These are phyloP conservation scores for Trichoderma reesei DNA, from an alignment of 495 filamentous ascomycete species.

Conservation along the genomic window DNA sequence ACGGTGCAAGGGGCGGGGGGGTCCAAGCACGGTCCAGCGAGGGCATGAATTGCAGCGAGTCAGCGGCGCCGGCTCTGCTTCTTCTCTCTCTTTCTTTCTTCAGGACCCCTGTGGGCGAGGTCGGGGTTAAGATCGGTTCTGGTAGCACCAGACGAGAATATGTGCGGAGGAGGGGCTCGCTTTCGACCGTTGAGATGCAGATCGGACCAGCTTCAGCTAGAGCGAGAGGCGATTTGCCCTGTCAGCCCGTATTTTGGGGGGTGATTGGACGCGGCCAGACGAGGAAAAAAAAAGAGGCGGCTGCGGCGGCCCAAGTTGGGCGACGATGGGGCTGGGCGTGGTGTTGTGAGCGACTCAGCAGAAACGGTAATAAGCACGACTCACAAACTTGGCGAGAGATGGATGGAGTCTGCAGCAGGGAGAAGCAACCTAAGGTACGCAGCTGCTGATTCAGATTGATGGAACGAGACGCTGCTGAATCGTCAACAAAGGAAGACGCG, in stretches of 20 bases:
- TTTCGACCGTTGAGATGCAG: conserved; percentile 1
- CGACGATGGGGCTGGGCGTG: not conserved
- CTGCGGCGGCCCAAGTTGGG: not conserved
- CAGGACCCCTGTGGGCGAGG: not conserved
- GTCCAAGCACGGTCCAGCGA: not conserved
- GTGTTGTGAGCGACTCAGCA: not conserved
- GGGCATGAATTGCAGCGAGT: not conserved
- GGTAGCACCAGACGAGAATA: too few species aligned
- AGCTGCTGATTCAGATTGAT: too few species aligned
- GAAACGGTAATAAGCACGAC: too few species aligned
- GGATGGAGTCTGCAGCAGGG: not conserved
- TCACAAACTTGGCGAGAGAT: too few species aligned
- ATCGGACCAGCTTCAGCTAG: not conserved
- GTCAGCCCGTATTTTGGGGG: conserved; percentile 8
- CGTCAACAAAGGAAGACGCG: not conserved
- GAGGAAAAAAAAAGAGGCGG: not conserved
- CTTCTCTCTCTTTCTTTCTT: not conserved
- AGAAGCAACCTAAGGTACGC: not conserved
- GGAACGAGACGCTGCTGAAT: not conserved
- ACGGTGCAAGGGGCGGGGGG: too few species aligned
- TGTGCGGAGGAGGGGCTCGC: not conserved
- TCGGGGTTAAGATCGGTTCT: not conserved
- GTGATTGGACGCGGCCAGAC: not conserved
- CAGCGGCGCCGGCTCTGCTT: too few species aligned
- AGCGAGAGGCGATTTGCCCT: conserved; percentile 1